These are phyloP conservation scores for Chaetomium tenue DNA, from an alignment of 495 filamentous ascomycete genomes.

Conservation along the genomic window DNA sequence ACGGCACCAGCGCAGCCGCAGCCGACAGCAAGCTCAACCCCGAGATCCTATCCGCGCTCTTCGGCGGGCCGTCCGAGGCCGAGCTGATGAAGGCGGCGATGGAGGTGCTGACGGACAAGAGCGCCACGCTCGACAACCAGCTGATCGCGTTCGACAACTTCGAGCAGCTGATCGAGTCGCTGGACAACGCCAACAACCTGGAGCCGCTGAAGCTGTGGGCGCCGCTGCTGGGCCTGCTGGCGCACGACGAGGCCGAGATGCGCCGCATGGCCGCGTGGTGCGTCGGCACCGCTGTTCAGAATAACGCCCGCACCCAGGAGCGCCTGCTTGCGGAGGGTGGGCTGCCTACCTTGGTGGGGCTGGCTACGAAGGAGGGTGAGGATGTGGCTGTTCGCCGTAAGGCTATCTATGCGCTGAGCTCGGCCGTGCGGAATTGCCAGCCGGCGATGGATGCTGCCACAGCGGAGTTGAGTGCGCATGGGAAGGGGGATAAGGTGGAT, in stretches of 20 bases:
- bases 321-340: slow-evolving; percentile 68
- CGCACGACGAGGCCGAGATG: slow-evolving; percentile 65
- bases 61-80: slow-evolving; percentile 79
- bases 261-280: slow-evolving; percentile 87
- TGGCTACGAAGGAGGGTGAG: slow-evolving; percentile 59
- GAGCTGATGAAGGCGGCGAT: slow-evolving; percentile 86
- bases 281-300: slow-evolving; percentile 90
- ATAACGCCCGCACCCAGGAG: slow-evolving; percentile 82
- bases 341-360: slow-evolving; percentile 62
- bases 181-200: slow-evolving; percentile 96
- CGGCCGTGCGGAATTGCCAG: slow-evolving; percentile 80
- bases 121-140: slow-evolving; percentile 70
- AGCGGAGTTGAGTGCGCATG: slow-evolving; percentile 57
- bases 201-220: slow-evolving; percentile 75
- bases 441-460: slow-evolving; percentile 66
- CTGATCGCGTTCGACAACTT: slow-evolving; percentile 93
- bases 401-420: slow-evolving; percentile 82
- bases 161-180: slow-evolving; percentile 82
- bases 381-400: slow-evolving; percentile 70
- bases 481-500: slow-evolving; percentile 52
- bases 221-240: slow-evolving; percentile 67
- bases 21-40: slow-evolving; percentile 52
- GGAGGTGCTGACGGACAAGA: slow-evolving; percentile 62
- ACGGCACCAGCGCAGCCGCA: slow-evolving; percentile 21
- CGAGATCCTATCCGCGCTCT: slow-evolving; percentile 65